Percentiles rank a stretch among this genome's conserved stretches.
Evolutionary conservation across 2,329 filamentous ascomycete species (phyloP).

Genomic region (Purpureocillium lavendulum): DNA sequence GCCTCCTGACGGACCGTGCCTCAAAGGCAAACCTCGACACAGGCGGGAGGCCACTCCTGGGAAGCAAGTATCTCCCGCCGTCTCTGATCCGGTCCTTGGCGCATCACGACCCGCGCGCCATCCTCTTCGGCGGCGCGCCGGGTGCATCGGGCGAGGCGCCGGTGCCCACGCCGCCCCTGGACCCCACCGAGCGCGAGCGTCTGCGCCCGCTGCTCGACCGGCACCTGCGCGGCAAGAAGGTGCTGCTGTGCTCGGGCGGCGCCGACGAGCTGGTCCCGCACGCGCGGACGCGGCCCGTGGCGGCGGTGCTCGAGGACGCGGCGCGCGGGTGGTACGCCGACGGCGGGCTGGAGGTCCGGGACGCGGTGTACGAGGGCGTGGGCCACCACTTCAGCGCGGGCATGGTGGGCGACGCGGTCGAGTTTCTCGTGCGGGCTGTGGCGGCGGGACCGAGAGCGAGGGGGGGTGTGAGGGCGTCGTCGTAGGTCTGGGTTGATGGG

Average conservation of each 20-base stretch:
- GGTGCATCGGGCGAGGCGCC: conserved; percentile 16
- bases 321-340: conserved; percentile 44
- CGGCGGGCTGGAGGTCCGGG: conserved; percentile 48
- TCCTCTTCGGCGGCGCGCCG: conserved; percentile 48
- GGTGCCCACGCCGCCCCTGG: conserved; percentile 21
- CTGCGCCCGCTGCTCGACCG: conserved; percentile 37
- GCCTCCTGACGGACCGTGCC: conserved; percentile 71
- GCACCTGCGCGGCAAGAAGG: conserved; percentile 50
- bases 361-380: conserved; percentile 58
- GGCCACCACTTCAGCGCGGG: conserved; percentile 60
- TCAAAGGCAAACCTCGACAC: conserved; percentile 49
- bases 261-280: conserved; percentile 69
- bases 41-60: conserved; percentile 58
- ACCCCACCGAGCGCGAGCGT: conserved; percentile 30
- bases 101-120: conserved; percentile 64
- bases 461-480: background rate
- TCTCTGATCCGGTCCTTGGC: conserved; percentile 56
- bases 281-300: conserved; percentile 47
- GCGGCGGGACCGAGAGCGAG: conserved; percentile 15
- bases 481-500: background rate
- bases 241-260: conserved; percentile 57
- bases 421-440: conserved; percentile 49
- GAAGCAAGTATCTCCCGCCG: conserved; percentile 67
- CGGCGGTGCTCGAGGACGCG: conserved; percentile 52
- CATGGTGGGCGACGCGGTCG: conserved; percentile 60